Evolutionary conservation across 306 rosid genomes (phyloP).

Genomic region (peach (Prunus persica)): DNA sequence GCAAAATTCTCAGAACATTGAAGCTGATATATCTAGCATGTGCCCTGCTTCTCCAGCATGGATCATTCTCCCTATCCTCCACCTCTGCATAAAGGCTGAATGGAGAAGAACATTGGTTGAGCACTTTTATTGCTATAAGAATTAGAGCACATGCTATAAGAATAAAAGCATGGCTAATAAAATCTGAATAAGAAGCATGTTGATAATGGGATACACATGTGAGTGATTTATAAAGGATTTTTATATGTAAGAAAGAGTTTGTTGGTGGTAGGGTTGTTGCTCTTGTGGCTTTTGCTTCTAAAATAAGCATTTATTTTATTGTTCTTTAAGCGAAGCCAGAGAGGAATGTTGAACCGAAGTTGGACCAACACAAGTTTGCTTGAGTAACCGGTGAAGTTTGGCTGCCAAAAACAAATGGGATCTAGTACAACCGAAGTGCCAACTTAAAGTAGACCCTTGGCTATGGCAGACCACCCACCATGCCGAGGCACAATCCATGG

Average conservation of each 20-base stretch:
- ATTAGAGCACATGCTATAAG: too few species aligned
- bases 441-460: conserved; percentile 16
- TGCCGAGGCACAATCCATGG: too few species aligned
- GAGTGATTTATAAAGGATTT: conserved; percentile 8
- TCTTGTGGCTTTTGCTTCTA: conserved; percentile 28
- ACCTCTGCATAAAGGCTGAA: conserved; percentile 1
- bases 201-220: conserved; percentile 11
- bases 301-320: conserved; percentile 12
- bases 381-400: conserved; percentile 54
- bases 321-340: conserved; percentile 18
- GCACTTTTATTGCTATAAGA: background rate
- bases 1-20: conserved; percentile 29
- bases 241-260: conserved; percentile 8
- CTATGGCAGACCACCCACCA: conserved; percentile 37
- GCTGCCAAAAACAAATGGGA: conserved; percentile 39
- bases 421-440: conserved; percentile 21
- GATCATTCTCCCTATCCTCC: conserved; percentile 34
- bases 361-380: conserved; percentile 33
- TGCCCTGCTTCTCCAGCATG: conserved; percentile 92
- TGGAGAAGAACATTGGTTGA: background rate
- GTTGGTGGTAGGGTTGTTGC: conserved; percentile 37
- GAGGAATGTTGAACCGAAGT: conserved; percentile 17
- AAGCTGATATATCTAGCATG: conserved; percentile 48
- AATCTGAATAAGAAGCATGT: conserved; percentile 1
- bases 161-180: background rate